These are phyloP conservation scores for Myochromella boudieri DNA, from an alignment of 768 basidiomycete genomes.

Conservation along the genomic window DNA sequence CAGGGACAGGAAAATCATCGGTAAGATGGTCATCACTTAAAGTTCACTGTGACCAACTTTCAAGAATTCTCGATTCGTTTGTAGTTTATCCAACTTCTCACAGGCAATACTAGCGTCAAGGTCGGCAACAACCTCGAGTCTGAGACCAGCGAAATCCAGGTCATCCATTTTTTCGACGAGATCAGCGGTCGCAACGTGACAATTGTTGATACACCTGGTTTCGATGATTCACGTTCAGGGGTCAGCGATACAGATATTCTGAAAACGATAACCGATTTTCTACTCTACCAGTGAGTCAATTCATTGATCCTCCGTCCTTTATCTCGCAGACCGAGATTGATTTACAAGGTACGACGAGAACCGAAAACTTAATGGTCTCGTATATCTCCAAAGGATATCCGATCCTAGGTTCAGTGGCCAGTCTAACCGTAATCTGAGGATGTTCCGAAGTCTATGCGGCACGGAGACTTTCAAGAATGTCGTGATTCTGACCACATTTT, in stretches of 20 bases:
- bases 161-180: neutral
- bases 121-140: constrained; percentile 2
- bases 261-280: constrained; percentile 1
- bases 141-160: constrained; percentile 2
- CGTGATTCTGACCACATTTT: constrained; percentile 8
- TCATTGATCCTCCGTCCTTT: no score
- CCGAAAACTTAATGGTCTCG: constrained; percentile 1
- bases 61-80: neutral
- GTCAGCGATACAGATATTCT: constrained; percentile 5
- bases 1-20: neutral
- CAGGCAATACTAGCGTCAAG: neutral
- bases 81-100: constrained; percentile 5
- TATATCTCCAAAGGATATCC: constrained; percentile 10
- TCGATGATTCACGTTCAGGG: constrained; percentile 4
- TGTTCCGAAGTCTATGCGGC: constrained; percentile 12
- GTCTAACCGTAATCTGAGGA: constrained; percentile 4
- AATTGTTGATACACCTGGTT: constrained; percentile 22
- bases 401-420: constrained; percentile 4
- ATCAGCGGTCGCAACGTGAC: neutral
- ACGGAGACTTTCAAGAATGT: constrained; percentile 4
- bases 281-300: constrained; percentile 1
- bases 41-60: neutral
- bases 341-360: constrained; percentile 1
- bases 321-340: no score
- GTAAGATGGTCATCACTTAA: neutral